Evolutionary conservation across 2,329 filamentous ascomycete species (phyloP), one percentile per base, ranked within the genome.

Genomic region (Epichloe scottii): DNA sequence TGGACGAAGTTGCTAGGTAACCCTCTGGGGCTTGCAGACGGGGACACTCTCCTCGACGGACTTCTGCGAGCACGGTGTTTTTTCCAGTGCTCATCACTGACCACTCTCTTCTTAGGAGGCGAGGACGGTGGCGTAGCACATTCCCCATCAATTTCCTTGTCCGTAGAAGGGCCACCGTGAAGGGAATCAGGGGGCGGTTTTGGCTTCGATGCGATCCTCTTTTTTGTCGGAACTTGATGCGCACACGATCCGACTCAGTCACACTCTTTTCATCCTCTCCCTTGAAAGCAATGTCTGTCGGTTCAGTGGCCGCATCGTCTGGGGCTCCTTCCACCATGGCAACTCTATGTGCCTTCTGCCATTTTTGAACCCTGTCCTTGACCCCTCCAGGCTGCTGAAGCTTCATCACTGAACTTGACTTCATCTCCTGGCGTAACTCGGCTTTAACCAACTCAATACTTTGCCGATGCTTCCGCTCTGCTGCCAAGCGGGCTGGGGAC

Each of bases 41-140:
- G 70, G 68, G 2, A 70, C 66, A 12, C 64, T 63, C 54, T 66
- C 70, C 53, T 68, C 71, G 72, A 65, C 8, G 74, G 67, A 51
- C 66, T 74, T 53, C 72, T 75, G 54, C 74, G 76, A 53, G 73
- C 75, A 54, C 76, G 78, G 65, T 68, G 66, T 53, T 81, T 83
- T 68, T 81, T 81, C 87, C 91, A 97, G 68, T 95, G 87, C 50
- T 87, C 85, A 69, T 97, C 91, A 64, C 90, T 96, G 54, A 96
- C 81, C 50, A 97, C 88, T 56, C 90, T 81, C 74, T 95, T 96
- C 69, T 88, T 89, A 15, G 91, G 91, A 44, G 87, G 80, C 47
- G 74, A 66, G 49, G 39, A 33, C 10, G 49, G 41, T 81, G 63
- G 68, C 59, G 52, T 51, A 48, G 55, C 50, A 49, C 52, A 37